Conservation (phyloP, 2,329 filamentous ascomycete genomes). For the Ascocoryne sarcoides region DNA sequence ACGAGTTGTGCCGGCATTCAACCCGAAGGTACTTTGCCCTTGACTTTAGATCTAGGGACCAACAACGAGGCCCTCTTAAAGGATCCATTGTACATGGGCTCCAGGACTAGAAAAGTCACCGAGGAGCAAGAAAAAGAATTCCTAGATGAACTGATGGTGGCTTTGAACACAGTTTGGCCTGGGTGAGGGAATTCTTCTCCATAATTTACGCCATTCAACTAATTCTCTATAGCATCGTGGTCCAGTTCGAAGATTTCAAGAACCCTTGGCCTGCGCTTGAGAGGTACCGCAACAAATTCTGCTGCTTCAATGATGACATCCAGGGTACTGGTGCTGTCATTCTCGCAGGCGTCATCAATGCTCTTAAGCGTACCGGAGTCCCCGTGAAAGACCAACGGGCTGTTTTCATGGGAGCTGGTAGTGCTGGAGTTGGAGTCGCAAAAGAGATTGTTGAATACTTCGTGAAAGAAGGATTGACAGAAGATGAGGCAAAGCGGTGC, state of each 20-base stretch:
- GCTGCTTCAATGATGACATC: constrained; percentile 87
- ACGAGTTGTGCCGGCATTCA: constrained; percentile 82
- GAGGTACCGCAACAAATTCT: constrained; percentile 61
- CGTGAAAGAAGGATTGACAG: constrained; percentile 56
- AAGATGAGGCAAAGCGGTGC: constrained; percentile 58
- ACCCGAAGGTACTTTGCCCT: constrained; percentile 67
- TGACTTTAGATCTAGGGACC: constrained; percentile 79
- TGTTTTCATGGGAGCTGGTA: constrained; percentile 72
- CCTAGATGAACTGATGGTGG: constrained; percentile 62
- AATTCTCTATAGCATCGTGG: constrained; percentile 38
- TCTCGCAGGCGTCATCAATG: constrained; percentile 70
- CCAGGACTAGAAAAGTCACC: constrained; percentile 55
- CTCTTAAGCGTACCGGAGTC: constrained; percentile 56
- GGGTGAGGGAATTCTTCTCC: constrained; percentile 48
- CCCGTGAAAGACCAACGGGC: constrained; percentile 61
- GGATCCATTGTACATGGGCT: constrained; percentile 72
- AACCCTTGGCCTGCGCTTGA: constrained; percentile 50
- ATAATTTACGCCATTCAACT: constrained; percentile 63
- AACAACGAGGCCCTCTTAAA: constrained; percentile 66
- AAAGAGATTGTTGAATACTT: constrained; percentile 74
- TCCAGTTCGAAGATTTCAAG: constrained; percentile 73
- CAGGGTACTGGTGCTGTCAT: constrained; percentile 85
- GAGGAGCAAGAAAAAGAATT: constrained; percentile 69
- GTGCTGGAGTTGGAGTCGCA: constrained; percentile 76
- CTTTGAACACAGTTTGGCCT: constrained; percentile 61